phyloP scores from a whole-genome alignment of 371 early-diverging fungal genomes.

The Agmasoma carcini region DNA sequence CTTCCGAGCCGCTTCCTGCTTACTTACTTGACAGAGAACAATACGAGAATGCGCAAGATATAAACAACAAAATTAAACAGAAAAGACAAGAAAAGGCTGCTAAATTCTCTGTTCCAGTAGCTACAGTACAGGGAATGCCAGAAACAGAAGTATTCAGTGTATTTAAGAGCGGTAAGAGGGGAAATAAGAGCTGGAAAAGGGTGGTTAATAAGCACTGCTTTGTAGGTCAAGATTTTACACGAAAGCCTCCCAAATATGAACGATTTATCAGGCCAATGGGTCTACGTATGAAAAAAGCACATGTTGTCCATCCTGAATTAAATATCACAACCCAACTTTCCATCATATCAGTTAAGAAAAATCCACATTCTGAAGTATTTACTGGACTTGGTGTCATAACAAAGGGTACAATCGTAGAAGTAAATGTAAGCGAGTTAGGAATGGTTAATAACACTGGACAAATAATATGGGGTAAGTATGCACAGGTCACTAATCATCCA shows the following conservation, averaged over 20 bases:
- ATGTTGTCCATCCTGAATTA: constrained; percentile 95
- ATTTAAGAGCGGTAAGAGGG: constrained; percentile 80
- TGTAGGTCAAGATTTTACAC: constrained; percentile 93
- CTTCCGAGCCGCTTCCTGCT: constrained; percentile 81
- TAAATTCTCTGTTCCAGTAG: constrained; percentile 88
- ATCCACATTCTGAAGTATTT: constrained; percentile 86
- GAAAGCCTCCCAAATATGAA: constrained; percentile 98
- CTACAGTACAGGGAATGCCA: constrained; percentile 90
- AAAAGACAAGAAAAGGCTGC: constrained; percentile 97
- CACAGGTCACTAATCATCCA: constrained; percentile 79
- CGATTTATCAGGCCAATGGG: constrained; percentile 97
- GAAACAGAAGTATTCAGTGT: constrained; percentile 98
- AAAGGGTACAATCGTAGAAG: constrained; percentile 94
- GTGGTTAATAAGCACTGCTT: constrained; percentile 97
- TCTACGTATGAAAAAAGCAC: constrained; percentile 90
- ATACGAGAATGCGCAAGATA: constrained; percentile 67
- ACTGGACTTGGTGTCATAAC: constrained; percentile 94
- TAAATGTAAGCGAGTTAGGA: constrained; percentile 87
- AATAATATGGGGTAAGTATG: constrained; percentile 98
- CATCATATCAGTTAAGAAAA: constrained; percentile 95
- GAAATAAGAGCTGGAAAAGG: constrained; percentile 88
- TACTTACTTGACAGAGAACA: constrained; percentile 96
- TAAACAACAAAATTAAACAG: constrained; percentile 95
- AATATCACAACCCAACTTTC: constrained; percentile 91
- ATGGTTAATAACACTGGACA: constrained; percentile 90